These are phyloP conservation scores for Camelina neglecta DNA, from an alignment of 345 rosid species.

Conservation along the genomic window DNA sequence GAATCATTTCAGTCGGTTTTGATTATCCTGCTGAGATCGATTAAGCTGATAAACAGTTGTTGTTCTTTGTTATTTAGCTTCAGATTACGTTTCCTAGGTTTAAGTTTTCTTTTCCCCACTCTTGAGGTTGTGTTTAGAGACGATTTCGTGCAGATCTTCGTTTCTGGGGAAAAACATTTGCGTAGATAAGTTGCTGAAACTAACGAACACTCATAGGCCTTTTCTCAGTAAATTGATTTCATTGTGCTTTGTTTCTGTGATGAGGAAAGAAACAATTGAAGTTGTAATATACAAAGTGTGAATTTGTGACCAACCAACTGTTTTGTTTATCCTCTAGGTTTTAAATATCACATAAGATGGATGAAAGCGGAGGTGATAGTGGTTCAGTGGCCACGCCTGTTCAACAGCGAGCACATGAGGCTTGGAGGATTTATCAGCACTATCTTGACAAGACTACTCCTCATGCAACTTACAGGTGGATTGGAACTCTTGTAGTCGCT, in stretches of 20 bases:
- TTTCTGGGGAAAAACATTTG: background rate
- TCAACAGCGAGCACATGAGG: constrained; percentile 67
- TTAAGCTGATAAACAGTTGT: constrained; percentile 10
- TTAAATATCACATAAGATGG: constrained; percentile 58
- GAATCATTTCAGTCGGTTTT: background rate
- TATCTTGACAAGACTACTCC: constrained; percentile 93
- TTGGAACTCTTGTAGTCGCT: constrained; percentile 62
- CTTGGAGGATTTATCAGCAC: constrained; percentile 84
- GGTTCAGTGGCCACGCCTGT: constrained; percentile 64
- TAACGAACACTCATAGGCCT: background rate
- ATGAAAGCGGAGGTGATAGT: constrained; percentile 70
- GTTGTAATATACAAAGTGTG: background rate
- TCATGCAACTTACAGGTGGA: constrained; percentile 80
- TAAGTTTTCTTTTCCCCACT: background rate
- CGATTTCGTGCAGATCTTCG: constrained; percentile 5
- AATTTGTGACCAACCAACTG: constrained; percentile 29
- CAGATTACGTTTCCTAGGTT: background rate
- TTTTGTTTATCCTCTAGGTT: constrained; percentile 41
- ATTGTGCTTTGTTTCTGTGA: background rate
- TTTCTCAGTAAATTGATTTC: background rate
- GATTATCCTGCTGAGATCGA: constrained; percentile 1
- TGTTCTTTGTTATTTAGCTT: background rate
- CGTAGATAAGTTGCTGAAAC: background rate
- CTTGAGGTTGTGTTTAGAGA: background rate
- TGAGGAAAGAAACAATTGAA: background rate